phyloP scores from a whole-genome alignment of 768 basidiomycete genomes.

The Serendipita indica region DNA sequence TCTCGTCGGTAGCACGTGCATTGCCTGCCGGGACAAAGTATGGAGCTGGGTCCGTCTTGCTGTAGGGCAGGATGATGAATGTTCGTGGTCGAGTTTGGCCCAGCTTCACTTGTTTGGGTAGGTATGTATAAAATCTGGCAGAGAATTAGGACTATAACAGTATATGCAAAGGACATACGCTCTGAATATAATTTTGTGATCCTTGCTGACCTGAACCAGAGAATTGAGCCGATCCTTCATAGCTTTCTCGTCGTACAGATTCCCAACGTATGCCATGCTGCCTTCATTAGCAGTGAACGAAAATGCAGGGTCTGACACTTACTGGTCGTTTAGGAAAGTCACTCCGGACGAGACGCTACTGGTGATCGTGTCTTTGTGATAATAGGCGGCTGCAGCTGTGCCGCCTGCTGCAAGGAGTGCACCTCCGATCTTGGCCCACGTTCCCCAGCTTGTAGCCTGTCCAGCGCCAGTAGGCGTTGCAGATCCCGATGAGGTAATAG shows the following conservation, averaged over 20 bases:
- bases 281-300: not conserved
- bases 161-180: slow-evolving; percentile 35
- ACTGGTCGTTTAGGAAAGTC: slow-evolving; percentile 65
- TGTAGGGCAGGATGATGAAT: slow-evolving; percentile 60
- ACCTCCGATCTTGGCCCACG: slow-evolving; percentile 63
- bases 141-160: not conserved
- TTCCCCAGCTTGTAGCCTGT: slow-evolving; percentile 41
- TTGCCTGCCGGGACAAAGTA: slow-evolving; percentile 57
- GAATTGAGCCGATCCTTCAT: slow-evolving; percentile 47
- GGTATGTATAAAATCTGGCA: slow-evolving; percentile 59
- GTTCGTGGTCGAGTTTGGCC: slow-evolving; percentile 42
- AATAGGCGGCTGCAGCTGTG: slow-evolving; percentile 72
- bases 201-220: slow-evolving; percentile 43
- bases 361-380: slow-evolving; percentile 38
- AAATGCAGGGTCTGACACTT: not conserved
- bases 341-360: slow-evolving; percentile 28
- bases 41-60: slow-evolving; percentile 25
- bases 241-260: slow-evolving; percentile 62
- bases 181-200: slow-evolving; percentile 53
- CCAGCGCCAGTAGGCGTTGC: slow-evolving; percentile 20
- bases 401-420: slow-evolving; percentile 58
- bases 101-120: slow-evolving; percentile 59
- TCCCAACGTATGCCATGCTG: slow-evolving; percentile 66
- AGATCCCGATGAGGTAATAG: not conserved
- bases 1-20: slow-evolving; percentile 52